Percentiles rank a stretch among this genome's conserved stretches.
phyloP scores from a whole-genome alignment of 2,329 filamentous ascomycete species.

The Colletotrichum sp. region DNA sequence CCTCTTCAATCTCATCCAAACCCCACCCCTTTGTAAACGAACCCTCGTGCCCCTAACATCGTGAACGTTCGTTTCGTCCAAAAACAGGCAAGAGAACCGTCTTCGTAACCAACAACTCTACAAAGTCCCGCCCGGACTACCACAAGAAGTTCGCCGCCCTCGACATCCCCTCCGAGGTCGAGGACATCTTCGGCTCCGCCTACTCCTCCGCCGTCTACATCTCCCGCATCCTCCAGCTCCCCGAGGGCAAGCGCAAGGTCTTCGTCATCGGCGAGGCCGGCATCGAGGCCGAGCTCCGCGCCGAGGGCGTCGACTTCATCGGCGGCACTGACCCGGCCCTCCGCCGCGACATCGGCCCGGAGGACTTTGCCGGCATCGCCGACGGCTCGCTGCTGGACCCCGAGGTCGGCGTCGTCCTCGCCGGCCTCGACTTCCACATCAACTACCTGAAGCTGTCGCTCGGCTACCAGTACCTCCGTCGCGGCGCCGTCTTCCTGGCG shows the following conservation, averaged over 20 bases:
- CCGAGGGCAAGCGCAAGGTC: conserved; percentile 84
- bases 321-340: conserved; percentile 85
- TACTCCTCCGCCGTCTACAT: conserved; percentile 98
- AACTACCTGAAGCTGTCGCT: conserved; percentile 92
- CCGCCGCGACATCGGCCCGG: conserved; percentile 78
- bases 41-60: background rate
- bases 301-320: conserved; percentile 80
- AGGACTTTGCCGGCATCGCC: conserved; percentile 81
- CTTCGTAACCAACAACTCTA: conserved; percentile 99
- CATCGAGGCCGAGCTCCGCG: conserved; percentile 85
- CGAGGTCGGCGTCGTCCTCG: conserved; percentile 87
- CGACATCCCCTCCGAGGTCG: conserved; percentile 78
- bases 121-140: conserved; percentile 92
- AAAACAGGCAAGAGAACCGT: conserved; percentile 82
- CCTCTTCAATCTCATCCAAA: background rate
- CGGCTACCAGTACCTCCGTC: conserved; percentile 84
- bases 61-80: background rate
- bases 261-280: conserved; percentile 92
- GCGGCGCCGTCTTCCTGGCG: conserved; percentile 85
- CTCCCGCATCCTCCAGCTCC: conserved; percentile 84
- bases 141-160: conserved; percentile 86
- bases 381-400: conserved; percentile 80
- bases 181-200: conserved; percentile 95
- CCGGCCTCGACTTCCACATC: conserved; percentile 90
- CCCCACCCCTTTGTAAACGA: background rate